Base-by-base conservation (phyloP, 257 asterid genomes). In the Primulina huaijiensis region DNA sequence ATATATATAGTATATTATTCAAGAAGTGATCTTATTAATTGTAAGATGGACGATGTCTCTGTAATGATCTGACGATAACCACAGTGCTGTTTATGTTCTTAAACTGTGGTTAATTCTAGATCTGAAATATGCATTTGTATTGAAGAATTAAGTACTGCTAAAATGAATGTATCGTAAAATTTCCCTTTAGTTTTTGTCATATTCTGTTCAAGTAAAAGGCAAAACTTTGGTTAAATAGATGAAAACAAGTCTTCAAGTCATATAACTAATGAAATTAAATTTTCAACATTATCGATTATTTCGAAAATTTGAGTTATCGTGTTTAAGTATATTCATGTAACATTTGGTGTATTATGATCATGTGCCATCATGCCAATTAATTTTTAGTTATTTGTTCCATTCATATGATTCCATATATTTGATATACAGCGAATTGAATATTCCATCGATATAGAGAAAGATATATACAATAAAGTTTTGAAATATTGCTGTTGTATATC, bases 71-170 rank as follows among this genome's bases (percentile, higher is more conserved):
- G 71, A 64, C 40, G 63, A 56, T 72, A 68, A 64, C 80, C 70
- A 52, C 76, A 70, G 68, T 63, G 70, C 65, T 76, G 70, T 75
- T 73, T 81, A 75, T 75, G 76, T 59, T 69, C 69, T 72, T 64
- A 71, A 20, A 59, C 76, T 73, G 75, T 69, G 79, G 81, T 71
- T 69, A 56, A 27, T 71, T 53, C 64, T n/a, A 59, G 70, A 60
- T 71, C 58, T 68, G 46, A 4, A 74, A 66, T 29, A 80, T 27
- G 71, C 56, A 52, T 63, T 69, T 67, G 66, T 70, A 68, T 59
- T 67, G 38, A 68, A 35, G 30, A 63, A 40, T 67, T 5, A 46
- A 70, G 40, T 65, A 56, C 8, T 67, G 69, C 29, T 23, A 70
- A 38, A 59, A 43, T 29, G 58, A 62, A 19, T 27, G 12, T 17